Base-by-base conservation (phyloP, 1,284 basidiomycete genomes). In the Sanghuangporus baumii region DNA sequence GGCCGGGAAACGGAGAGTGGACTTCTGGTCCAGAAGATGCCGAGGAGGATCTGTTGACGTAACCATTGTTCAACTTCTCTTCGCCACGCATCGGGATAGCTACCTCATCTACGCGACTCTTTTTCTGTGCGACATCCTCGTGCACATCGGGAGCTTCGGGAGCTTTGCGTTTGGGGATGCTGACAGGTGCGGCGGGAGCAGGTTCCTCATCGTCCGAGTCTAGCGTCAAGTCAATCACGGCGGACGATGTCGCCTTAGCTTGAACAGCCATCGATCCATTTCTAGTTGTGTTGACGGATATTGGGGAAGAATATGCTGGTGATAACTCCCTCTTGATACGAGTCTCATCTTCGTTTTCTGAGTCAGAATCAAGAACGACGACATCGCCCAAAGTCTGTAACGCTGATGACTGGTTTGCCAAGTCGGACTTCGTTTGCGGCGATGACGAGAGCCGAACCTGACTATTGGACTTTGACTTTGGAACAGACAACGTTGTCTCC, bases 151-250 rank as follows among this genome's bases (percentile, higher is more conserved):
- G 14, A 31, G 46, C 11, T 1, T 80, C 80, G 14, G 75, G 71
- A 3, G 82, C 83, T 68, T 85, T 88, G 66, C 87, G 82, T 69
- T 90, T 89, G 12, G 43, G 43, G 20, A n/a, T n/a, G 7, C 16
- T 46, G 16, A n/a, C 9, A 46, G 43, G 43, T 67, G 79, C 76
- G 11, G 69, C 63, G 36, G 71, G 72, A 20, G 41, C 7, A 11
- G 63, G 69, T 41, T 81, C 80, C 52, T 89, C 89, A 20, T 88
- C 87, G 59, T 89, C 89, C 20, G 86, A 87, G 69, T 90, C 88
- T 60, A 87, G 74, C 1, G 92, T 94, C 62, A 94, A 75, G 72
- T 94, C 91, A 68, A 93, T 93, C 48, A 93, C 83, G 61, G 82
- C 78, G 7, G 76, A 74, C 37, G 71, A 71, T 20, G 60, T 66